These are phyloP conservation scores for Circinella umbellata DNA, from an alignment of 371 early-diverging fungal species.

Conservation along the genomic window DNA sequence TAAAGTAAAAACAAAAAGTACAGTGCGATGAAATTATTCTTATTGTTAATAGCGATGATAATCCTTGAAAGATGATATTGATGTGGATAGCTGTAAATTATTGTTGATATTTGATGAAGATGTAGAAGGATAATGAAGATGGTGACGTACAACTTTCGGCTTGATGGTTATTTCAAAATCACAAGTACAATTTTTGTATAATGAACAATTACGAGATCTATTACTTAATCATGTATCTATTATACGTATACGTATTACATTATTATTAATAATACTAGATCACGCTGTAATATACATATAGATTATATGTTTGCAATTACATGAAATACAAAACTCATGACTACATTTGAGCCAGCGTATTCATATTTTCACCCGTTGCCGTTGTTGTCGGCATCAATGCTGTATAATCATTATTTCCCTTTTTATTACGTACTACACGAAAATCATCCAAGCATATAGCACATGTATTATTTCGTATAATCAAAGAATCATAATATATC, in stretches of 20 bases:
- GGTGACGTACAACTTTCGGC: background rate
- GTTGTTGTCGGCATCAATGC: background rate
- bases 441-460: slow-evolving; percentile 28
- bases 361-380: background rate
- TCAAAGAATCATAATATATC: slow-evolving; percentile 20
- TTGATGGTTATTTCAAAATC: background rate
- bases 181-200: slow-evolving; percentile 19
- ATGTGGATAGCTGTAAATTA: too few relatives aligned
- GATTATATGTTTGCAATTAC: background rate
- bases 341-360: slow-evolving; percentile 10
- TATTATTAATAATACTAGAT: background rate
- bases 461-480: slow-evolving; percentile 21
- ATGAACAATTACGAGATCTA: slow-evolving; percentile 13
- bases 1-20: too few relatives aligned
- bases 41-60: too few relatives aligned
- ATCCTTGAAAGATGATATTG: too few relatives aligned
- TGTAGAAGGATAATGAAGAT: background rate
- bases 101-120: too few relatives aligned
- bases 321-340: slow-evolving; percentile 20
- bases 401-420: too few relatives aligned
- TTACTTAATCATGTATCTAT: slow-evolving; percentile 19
- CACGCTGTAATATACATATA: background rate
- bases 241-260: background rate
- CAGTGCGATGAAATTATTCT: too few relatives aligned
- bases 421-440: too few relatives aligned